Evolutionary conservation across 805 yeast genomes (phyloP), one percentile per base, ranked within the genome.

Genomic region (Ogataea henricii): DNA sequence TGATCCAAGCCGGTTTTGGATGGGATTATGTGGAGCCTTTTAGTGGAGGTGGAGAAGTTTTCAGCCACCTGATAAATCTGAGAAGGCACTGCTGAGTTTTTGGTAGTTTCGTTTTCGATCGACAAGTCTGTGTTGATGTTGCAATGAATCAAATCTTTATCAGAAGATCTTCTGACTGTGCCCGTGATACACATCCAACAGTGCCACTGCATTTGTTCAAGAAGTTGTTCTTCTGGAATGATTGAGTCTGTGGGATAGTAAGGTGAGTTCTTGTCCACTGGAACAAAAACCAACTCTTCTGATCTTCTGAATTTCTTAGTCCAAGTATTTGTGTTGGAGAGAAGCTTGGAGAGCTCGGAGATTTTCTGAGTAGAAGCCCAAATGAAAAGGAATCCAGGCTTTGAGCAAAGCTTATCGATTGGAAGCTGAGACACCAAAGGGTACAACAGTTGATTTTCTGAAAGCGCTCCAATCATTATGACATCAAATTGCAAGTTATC

Each of bases 101-200:
- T 62, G 13, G 72, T 64, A 2, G 54, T 48, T 26, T 59, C 63
- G 59, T 73, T 71, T 60, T 89, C 96, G 51, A 91, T 77, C 51
- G 83, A 83, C 43, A 91, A 73, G 66, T 91, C 97, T 0, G 97
- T 90, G 60, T 91, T 96, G 33, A 91, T 81, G 61, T 91, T 91
- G 69, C 97, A 92, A 64, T 91, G 95, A 51, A 91, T 90, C 49
- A 91, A 72, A 64, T 88, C 90, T 12, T 79, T 78, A 67, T 91
- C 97, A 0, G 83, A 81, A 2, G 95, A 81, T 58, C 97, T 77
- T 60, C 96, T 75, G 6, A 91, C 92, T 0, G 97, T 91, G 2
- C 97, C 97, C 2, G 96, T 91, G 45, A 91, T 87, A 57, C 97
- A 92, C 97, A 91, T 90, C 87, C 96, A 87, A 60, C 97, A 91